Evolutionary conservation across 805 yeast genomes (phyloP), one percentile per base, ranked within the genome.

Genomic region (Priceomyces medius): DNA sequence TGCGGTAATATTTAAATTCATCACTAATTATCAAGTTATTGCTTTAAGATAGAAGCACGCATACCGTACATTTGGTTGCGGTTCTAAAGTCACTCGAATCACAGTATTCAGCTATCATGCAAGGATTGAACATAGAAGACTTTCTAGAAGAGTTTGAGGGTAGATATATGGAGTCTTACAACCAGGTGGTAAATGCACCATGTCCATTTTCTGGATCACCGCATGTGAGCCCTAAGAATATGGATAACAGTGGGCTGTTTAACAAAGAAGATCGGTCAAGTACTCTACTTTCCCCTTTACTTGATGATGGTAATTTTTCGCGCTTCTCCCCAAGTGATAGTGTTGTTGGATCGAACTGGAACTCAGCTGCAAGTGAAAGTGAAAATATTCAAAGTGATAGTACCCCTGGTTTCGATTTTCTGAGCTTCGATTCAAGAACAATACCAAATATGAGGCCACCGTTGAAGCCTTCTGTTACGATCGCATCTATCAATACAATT

Each of bases 71-170:
- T n/a, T n/a, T n/a, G n/a, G n/a, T n/a, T n/a, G n/a, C n/a, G n/a
- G n/a, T n/a, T n/a, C n/a, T n/a, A n/a, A n/a, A 21, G 24, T 26
- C 14, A 14, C 29, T 26, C 29, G n/a, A 26, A 16, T 31, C 4
- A 19, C 16, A 14, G 21, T 14, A 31, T 20, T 20, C 27, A 3
- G 12, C 19, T 20, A 28, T 13, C 10, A 37, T 37, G 41, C 32
- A 29, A 44, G 44, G 17, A 42, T 47, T 40, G 50, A 50, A 29
- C 41, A 18, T 50, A 28, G 58, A 53, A 41, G 61, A 55, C 38
- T 50, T 57, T 3, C 43, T 58, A 36, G 59, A 56, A 35, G 61
- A 58, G 28, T 58, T 58, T 44, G 61, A 58, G 38, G 21, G 48
- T 18, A 46, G 47, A 4, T 53, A 54, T 37, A 45, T 51, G 24